A percentile compares a stretch with the other conserved stretches of the same genome.
Conservation (phyloP, 106 monocot genomes). For the Dioscorea dumetorum region DNA sequence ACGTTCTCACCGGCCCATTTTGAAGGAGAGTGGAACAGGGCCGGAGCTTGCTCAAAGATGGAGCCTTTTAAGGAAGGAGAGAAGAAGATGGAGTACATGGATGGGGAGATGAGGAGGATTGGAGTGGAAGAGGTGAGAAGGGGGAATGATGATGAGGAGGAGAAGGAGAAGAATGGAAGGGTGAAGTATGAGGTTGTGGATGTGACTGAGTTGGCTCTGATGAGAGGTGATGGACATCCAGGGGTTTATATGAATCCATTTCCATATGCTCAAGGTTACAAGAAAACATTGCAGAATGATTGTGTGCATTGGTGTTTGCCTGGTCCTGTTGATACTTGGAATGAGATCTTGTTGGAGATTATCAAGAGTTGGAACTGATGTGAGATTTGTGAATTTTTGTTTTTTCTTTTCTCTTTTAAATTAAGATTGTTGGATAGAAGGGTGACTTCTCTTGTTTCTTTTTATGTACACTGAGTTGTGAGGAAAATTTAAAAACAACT, state of each 20-base stretch:
- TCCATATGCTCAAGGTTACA: constrained; percentile 41
- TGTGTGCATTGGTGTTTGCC: constrained; percentile 94
- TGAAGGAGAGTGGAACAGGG: constrained; percentile 86
- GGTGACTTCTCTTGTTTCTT: no score
- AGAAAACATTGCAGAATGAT: constrained; percentile 64
- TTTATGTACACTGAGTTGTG: no score
- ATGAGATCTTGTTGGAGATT: constrained; percentile 51
- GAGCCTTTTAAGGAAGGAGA: constrained; percentile 62
- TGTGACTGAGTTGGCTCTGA: constrained; percentile 61
- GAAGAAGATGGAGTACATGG: constrained; percentile 63
- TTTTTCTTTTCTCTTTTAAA: no score
- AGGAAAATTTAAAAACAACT: no score
- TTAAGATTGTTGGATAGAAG: no score
- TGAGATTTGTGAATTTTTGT: no score
- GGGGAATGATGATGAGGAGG: neutral
- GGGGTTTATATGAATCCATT: constrained; percentile 64
- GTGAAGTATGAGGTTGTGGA: constrained; percentile 52
- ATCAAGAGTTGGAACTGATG: constrained; percentile 25
- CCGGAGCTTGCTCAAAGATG: constrained; percentile 56
- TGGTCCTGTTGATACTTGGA: constrained; percentile 72
- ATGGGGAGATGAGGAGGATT: constrained; percentile 50
- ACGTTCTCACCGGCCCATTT: constrained; percentile 95
- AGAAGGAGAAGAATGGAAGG: neutral
- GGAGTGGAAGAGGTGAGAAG: constrained; percentile 48
- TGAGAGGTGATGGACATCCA: constrained; percentile 84